A percentile compares a stretch with the other conserved stretches of the same genome.
Evolutionary conservation across 257 asterid genomes (phyloP).

Genomic region (Solanum virginianum): DNA sequence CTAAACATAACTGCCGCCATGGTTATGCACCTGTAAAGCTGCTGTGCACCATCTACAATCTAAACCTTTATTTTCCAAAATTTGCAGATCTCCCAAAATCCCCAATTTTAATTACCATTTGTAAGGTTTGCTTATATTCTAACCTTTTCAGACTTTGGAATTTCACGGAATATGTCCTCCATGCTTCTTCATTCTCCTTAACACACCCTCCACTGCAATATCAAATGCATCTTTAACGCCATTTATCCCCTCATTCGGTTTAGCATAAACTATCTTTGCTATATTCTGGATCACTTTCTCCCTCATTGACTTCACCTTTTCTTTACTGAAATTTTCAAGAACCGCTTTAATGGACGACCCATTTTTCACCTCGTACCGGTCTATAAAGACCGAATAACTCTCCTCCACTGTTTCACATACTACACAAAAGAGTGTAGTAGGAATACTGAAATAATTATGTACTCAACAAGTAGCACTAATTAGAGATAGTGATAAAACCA

Average conservation of each 20-base stretch:
- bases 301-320: conserved; percentile 42
- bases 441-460: too few species aligned
- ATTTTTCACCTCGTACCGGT: conserved; percentile 48
- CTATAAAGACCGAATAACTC: conserved; percentile 65
- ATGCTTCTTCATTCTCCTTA: conserved; percentile 40
- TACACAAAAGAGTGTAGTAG: too few species aligned
- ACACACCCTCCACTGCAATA: conserved; percentile 54
- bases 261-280: conserved; percentile 47
- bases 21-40: too few species aligned
- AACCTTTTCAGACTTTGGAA: too few species aligned
- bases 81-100: too few species aligned
- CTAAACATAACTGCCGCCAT: too few species aligned
- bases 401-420: background rate
- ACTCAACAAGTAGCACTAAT: too few species aligned
- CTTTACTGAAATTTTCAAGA: conserved; percentile 27
- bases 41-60: too few species aligned
- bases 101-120: conserved; percentile 14
- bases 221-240: conserved; percentile 75
- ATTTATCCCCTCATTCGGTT: conserved; percentile 31
- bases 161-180: background rate
- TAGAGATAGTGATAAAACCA: conserved; percentile 28
- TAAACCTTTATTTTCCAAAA: too few species aligned
- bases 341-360: conserved; percentile 41
- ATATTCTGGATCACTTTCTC: conserved; percentile 48
- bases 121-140: background rate